These are phyloP conservation scores for Brasenia schreberi DNA, from an alignment of 164 flowering plant genomes.

Conservation along the genomic window DNA sequence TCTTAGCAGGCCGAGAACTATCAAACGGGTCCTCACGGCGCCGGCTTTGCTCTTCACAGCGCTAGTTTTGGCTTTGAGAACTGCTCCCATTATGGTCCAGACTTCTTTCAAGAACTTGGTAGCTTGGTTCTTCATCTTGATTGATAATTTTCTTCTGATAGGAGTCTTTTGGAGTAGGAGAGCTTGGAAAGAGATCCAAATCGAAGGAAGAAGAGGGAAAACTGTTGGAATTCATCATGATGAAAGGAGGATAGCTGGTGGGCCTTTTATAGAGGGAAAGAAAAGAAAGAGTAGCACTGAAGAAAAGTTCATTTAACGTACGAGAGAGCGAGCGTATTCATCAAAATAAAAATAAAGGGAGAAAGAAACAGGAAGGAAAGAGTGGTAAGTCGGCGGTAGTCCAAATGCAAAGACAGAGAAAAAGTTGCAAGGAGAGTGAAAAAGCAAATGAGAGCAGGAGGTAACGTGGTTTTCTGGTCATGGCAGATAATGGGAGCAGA, in stretches of 20 bases:
- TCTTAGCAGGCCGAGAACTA: constrained; percentile 32
- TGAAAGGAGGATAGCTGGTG: not conserved
- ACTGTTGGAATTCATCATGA: constrained; percentile 6
- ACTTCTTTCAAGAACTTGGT: constrained; percentile 35
- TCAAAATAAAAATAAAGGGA: not conserved
- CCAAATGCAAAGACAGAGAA: not conserved
- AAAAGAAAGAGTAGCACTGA: not conserved
- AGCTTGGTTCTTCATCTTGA: constrained; percentile 41
- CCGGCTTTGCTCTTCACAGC: constrained; percentile 36
- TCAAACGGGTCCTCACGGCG: constrained; percentile 32
- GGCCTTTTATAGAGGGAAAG: not conserved
- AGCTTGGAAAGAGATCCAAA: not conserved
- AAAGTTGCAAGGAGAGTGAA: not conserved
- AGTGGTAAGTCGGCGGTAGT: not conserved
- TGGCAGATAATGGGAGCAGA: not conserved
- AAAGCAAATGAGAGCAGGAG: not conserved
- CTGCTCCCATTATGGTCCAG: constrained; percentile 17
- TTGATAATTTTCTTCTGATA: not conserved
- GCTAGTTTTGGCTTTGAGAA: constrained; percentile 33
- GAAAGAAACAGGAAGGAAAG: not conserved
- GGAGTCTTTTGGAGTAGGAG: not conserved
- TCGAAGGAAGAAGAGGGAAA: not conserved
- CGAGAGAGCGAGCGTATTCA: not conserved
- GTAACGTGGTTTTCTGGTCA: not conserved
- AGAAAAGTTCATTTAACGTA: not conserved